Percentiles rank a stretch among this genome's conserved stretches.
Evolutionary conservation across 2,329 filamentous ascomycete species (phyloP).

Genomic region (Epicoccum sorghinum): DNA sequence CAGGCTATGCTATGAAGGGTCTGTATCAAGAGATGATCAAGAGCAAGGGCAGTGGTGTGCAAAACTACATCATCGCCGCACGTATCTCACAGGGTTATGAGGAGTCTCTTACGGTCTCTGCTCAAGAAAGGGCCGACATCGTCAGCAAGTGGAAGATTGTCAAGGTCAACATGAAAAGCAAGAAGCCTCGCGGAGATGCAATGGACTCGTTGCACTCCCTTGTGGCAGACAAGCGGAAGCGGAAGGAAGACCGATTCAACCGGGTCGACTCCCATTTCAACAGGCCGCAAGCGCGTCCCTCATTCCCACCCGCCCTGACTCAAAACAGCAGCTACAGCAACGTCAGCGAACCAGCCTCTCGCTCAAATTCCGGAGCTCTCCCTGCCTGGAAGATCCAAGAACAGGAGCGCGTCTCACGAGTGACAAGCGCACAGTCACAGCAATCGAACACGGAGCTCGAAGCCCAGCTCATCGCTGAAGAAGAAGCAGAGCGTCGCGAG

Average conservation of each 20-base stretch:
- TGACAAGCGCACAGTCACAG: constrained; percentile 18
- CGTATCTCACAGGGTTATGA: constrained; percentile 76
- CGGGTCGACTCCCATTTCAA: constrained; percentile 30
- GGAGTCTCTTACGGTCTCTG: constrained; percentile 62
- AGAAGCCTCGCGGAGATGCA: constrained; percentile 55
- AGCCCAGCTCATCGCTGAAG: constrained; percentile 30
- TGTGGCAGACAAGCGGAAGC: constrained; percentile 44
- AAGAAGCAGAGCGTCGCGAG: constrained; percentile 60
- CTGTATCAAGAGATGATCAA: constrained; percentile 79
- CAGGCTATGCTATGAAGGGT: constrained; percentile 83
- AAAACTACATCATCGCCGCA: constrained; percentile 80
- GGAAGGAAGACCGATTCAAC: constrained; percentile 44
- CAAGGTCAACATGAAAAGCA: constrained; percentile 64
- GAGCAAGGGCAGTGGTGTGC: constrained; percentile 70
- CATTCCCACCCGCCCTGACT: constrained; percentile 19
- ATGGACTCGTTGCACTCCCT: constrained; percentile 60
- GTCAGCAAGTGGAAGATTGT: constrained; percentile 68
- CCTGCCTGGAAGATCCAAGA: constrained; percentile 27
- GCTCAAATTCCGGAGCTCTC: constrained; percentile 24
- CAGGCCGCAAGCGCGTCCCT: constrained; percentile 23
- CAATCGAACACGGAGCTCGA: constrained; percentile 22
- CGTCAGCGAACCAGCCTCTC: constrained; percentile 17
- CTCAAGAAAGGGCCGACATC: constrained; percentile 68
- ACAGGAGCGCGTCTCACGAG: constrained; percentile 33
- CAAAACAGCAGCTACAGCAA: constrained; percentile 23